Conservation (phyloP, 306 rosid species). For the Sphenostylis stenocarpa region DNA sequence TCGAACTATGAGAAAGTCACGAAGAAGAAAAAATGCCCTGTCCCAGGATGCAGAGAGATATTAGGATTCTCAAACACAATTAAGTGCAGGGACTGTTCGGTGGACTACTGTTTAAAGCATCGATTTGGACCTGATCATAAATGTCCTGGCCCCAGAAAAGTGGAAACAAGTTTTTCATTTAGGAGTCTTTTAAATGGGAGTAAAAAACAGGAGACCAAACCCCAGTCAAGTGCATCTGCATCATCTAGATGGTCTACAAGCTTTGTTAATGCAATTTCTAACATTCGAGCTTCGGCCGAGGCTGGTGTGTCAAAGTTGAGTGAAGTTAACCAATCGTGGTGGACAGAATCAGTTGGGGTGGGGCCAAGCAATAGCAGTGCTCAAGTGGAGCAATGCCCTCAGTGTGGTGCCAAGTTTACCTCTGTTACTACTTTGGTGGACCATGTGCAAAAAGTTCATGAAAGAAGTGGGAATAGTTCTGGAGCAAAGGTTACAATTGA, state of each 20-base stretch:
- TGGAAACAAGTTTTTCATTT: slow-evolving; percentile 53
- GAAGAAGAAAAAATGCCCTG: slow-evolving; percentile 74
- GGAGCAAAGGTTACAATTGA: slow-evolving; percentile 57
- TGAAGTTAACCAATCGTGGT: slow-evolving; percentile 63
- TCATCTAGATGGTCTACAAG: slow-evolving; percentile 56
- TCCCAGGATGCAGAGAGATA: slow-evolving; percentile 58
- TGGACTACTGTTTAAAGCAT: slow-evolving; percentile 78
- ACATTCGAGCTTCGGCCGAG: slow-evolving; percentile 64
- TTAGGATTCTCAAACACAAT: slow-evolving; percentile 74
- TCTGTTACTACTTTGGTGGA: slow-evolving; percentile 59
- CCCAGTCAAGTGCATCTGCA: slow-evolving; percentile 39
- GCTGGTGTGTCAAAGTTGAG: slow-evolving; percentile 60
- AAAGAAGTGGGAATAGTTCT: slow-evolving; percentile 42
- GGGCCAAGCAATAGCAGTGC: slow-evolving; percentile 49
- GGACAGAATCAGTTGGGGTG: slow-evolving; percentile 33
- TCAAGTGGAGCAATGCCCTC: slow-evolving; percentile 65
- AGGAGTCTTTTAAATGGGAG: slow-evolving; percentile 49
- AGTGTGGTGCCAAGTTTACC: slow-evolving; percentile 62
- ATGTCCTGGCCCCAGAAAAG: slow-evolving; percentile 67
- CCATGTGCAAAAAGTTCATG: slow-evolving; percentile 72
- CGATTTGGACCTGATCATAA: slow-evolving; percentile 72
- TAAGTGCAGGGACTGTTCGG: slow-evolving; percentile 70
- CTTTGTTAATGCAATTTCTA: slow-evolving; percentile 64
- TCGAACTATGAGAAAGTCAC: slow-evolving; percentile 65
- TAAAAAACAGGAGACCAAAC: slow-evolving; percentile 45